Evolutionary conservation across 169 alveolate species (phyloP).

Genomic region (Plasmodium vivax): DNA sequence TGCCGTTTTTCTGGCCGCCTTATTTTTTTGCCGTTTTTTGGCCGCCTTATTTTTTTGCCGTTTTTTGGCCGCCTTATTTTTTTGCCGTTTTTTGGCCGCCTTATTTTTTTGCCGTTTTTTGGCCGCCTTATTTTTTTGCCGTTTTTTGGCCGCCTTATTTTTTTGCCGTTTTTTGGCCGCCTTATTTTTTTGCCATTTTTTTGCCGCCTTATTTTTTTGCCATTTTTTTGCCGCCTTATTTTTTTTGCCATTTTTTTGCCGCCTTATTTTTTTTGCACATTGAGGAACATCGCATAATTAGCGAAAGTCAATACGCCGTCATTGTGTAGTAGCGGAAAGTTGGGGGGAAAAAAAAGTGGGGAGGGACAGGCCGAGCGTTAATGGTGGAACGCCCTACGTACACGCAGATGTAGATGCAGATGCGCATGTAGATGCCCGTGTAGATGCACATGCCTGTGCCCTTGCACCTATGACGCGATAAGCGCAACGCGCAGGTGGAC

Average conservation of each 20-base stretch:
- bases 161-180: background rate
- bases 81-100: background rate
- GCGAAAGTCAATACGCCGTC: background rate
- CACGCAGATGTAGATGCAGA: background rate
- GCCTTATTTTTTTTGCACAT: background rate
- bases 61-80: background rate
- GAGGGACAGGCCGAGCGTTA: background rate
- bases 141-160: background rate
- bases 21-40: background rate
- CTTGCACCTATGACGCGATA: background rate
- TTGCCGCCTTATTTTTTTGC: background rate
- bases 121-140: background rate
- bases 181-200: background rate
- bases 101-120: background rate
- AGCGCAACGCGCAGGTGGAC: background rate
- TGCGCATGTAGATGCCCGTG: too few species aligned
- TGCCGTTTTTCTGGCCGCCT: background rate
- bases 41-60: background rate
- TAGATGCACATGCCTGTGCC: too few species aligned
- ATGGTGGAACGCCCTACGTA: background rate
- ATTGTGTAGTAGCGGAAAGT: background rate
- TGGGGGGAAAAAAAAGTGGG: background rate
- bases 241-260: background rate
- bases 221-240: background rate
- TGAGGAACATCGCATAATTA: background rate